Evolutionary conservation across 2,329 filamentous ascomycete genomes (phyloP).

Genomic region (Pseudogymnoascus sp.): DNA sequence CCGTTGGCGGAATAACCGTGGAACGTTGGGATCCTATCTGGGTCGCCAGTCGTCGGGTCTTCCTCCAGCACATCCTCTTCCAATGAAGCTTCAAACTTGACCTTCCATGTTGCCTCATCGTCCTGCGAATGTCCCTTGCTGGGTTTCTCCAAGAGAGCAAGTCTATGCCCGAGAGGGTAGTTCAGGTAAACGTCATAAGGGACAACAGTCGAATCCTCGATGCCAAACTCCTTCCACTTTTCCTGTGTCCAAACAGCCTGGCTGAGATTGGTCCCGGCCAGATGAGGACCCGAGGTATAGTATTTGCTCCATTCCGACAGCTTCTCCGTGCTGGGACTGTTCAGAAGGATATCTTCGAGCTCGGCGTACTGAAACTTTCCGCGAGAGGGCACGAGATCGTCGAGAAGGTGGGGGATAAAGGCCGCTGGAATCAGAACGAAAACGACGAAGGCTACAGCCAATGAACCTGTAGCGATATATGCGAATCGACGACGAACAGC

Average conservation of each 20-base stretch:
- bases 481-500: constrained; percentile 57
- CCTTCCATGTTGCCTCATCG: constrained; percentile 56
- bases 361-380: constrained; percentile 37
- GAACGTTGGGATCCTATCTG: constrained; percentile 75
- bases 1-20: constrained; percentile 91
- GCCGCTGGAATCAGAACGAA: constrained; percentile 41
- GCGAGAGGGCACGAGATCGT: constrained; percentile 24
- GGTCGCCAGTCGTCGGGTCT: constrained; percentile 66
- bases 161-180: constrained; percentile 62
- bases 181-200: constrained; percentile 73
- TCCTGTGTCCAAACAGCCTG: constrained; percentile 65
- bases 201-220: constrained; percentile 50
- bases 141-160: constrained; percentile 50
- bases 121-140: constrained; percentile 30
- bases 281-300: constrained; percentile 67
- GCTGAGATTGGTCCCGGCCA: constrained; percentile 69
- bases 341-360: constrained; percentile 47
- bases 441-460: constrained; percentile 34
- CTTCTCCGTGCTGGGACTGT: constrained; percentile 47
- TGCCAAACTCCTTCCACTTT: constrained; percentile 63
- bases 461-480: constrained; percentile 49
- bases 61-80: constrained; percentile 78
- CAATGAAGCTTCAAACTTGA: constrained; percentile 71
- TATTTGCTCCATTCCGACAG: constrained; percentile 67
- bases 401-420: constrained; percentile 29